Base-by-base conservation (phyloP, 768 basidiomycete genomes). In the Russula sp. region DNA sequence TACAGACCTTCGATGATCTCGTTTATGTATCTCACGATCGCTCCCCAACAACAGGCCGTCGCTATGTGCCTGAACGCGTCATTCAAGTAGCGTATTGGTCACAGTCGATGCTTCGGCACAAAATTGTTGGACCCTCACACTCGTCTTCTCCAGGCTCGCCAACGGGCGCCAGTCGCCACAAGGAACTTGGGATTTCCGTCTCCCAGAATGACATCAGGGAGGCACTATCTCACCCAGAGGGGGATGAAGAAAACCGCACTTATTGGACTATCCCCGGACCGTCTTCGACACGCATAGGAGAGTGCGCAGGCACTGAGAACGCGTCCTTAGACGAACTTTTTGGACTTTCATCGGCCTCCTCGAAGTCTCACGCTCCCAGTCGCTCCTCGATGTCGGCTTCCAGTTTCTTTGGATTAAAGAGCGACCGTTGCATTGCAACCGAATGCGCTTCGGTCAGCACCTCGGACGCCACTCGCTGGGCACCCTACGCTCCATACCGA, bases 11-110 rank as follows among this genome's bases (percentile, higher is more conserved):
- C 69, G 92, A 94, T 29, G 89, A 94, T 70, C 77, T 96, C 35
- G 82, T 90, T 43, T 69, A 74, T 20, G 84, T 95, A 46, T 87
- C 90, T 13, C 77, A 78, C 57, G 90, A 96, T 68, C 75, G 84
- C 39, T 94, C 90, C 25, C 85, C 88, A 0, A 78, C 79, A 0
- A 93, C 88, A 0, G 78, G 81, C 4, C 78, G 77, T 16, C 81
- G 85, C 0, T 95, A 84, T 70, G 89, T 89, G 4, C 81, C 90
- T 0, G 74, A 87, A 38, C 68, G 78, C 2, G 76, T 84, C 7
- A 72, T 96, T 7, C 89, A 95, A 69, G 78, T 83, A 0, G 87
- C 93, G 1, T 85, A 87, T 65, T 98, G 93, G 93, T 77, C 76
- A 32, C 85, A 87, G 61, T 85, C 88, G 2, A 63, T 85, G n/a